Percentiles rank a stretch among this genome's conserved stretches.
Conservation (phyloP, 2,329 filamentous ascomycete genomes). For the Ploettnerulaceae sp. region DNA sequence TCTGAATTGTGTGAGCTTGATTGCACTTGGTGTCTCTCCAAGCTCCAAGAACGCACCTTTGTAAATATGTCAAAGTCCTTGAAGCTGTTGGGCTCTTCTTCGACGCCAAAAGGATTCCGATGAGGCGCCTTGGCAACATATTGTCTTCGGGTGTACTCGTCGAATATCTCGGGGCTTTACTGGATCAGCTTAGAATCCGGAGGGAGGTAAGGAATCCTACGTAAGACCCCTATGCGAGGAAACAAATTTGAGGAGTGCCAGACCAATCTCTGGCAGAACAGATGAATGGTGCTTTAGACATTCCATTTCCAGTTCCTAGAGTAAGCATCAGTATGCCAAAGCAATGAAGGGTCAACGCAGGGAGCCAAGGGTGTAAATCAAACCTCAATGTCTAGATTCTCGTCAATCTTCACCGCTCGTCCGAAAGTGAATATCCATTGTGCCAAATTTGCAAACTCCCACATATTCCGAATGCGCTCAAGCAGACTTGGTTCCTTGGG, state of each 20-base stretch:
- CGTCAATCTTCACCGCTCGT: conserved; percentile 81
- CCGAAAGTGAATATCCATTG: conserved; percentile 95
- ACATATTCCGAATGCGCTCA: conserved; percentile 75
- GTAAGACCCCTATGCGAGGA: conserved; percentile 90
- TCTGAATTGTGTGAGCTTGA: conserved; percentile 45
- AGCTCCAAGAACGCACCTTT: conserved; percentile 52
- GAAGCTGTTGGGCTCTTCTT: conserved; percentile 69
- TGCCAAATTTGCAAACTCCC: conserved; percentile 91
- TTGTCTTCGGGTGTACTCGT: conserved; percentile 88
- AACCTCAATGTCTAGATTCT: conserved; percentile 88
- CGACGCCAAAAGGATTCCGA: conserved; percentile 79
- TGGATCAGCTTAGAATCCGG: conserved; percentile 24
- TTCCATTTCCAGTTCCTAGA: conserved; percentile 80
- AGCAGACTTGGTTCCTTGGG: conserved; percentile 42
- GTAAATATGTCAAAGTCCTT: conserved; percentile 75
- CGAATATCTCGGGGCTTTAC: conserved; percentile 74
- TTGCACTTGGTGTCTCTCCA: conserved; percentile 31
- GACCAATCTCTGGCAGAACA: conserved; percentile 72
- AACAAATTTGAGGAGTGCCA: conserved; percentile 84
- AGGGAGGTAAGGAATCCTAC: conserved; percentile 49
- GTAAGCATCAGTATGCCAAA: conserved; percentile 14
- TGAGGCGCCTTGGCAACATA: conserved; percentile 75
- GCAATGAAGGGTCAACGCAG: neutral
- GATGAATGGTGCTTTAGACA: conserved; percentile 76
- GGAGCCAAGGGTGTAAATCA: conserved; percentile 25